phyloP scores from a whole-genome alignment of 176 grass and related monocot species.

The Ananas comosus region DNA sequence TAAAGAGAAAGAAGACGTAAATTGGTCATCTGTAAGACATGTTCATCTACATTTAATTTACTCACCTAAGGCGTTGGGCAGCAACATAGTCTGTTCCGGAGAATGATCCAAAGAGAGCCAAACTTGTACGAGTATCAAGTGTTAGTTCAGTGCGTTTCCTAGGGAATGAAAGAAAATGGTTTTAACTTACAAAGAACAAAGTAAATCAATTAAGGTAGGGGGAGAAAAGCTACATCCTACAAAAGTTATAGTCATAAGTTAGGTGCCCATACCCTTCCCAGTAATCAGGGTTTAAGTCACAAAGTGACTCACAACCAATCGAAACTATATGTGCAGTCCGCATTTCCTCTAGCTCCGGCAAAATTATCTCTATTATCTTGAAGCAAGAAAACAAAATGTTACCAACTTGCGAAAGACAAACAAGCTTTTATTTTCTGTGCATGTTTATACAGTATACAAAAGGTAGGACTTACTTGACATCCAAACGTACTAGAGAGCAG shows the following conservation, averaged over 20 bases:
- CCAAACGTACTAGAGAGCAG: slow-evolving; percentile 54
- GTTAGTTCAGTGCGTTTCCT: slow-evolving; percentile 64
- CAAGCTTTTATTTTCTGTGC: too few species aligned
- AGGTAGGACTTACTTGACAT: slow-evolving; percentile 49
- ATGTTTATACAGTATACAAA: background rate
- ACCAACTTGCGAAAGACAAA: background rate
- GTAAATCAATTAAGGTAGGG: background rate
- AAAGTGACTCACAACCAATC: slow-evolving; percentile 87
- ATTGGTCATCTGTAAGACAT: background rate
- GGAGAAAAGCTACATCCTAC: background rate
- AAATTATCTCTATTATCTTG: slow-evolving; percentile 84
- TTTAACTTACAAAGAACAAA: background rate
- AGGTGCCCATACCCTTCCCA: slow-evolving; percentile 40
- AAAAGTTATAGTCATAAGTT: slow-evolving; percentile 17
- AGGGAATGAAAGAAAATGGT: slow-evolving; percentile 6
- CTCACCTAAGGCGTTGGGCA: slow-evolving; percentile 77
- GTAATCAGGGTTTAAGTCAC: slow-evolving; percentile 62
- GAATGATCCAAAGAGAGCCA: slow-evolving; percentile 84
- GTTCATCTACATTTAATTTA: slow-evolving; percentile 22
- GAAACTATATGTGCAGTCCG: slow-evolving; percentile 78
- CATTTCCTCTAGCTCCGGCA: slow-evolving; percentile 98
- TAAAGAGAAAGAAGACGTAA: slow-evolving; percentile 3
- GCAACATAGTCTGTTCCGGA: slow-evolving; percentile 82
- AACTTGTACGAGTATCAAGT: slow-evolving; percentile 68
- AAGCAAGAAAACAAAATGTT: slow-evolving; percentile 25